phyloP scores from a whole-genome alignment of 2,329 filamentous ascomycete species.

The Emmonsiellopsis sp. region DNA sequence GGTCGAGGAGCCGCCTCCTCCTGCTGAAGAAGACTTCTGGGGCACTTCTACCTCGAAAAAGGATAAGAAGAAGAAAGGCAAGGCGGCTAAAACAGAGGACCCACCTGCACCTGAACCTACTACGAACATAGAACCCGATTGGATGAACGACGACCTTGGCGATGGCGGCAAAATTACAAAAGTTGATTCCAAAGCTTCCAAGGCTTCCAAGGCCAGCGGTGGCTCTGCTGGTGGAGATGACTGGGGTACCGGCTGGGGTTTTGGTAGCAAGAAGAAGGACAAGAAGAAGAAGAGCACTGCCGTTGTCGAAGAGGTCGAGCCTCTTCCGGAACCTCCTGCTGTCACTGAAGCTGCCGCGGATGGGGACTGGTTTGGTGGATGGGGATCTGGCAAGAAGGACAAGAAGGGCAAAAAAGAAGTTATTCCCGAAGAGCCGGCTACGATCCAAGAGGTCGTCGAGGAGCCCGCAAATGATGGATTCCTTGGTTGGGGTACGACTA shows the following conservation, averaged over 20 bases:
- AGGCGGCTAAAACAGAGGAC: slow-evolving; percentile 12
- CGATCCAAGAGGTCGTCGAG: slow-evolving; percentile 18
- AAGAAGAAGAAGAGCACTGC: slow-evolving; percentile 31
- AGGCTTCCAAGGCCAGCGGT: not conserved
- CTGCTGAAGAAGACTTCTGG: slow-evolving; percentile 24
- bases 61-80: slow-evolving; percentile 23
- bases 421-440: slow-evolving; percentile 27
- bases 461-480: not conserved
- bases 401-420: slow-evolving; percentile 41
- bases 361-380: slow-evolving; percentile 27
- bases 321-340: slow-evolving; percentile 21
- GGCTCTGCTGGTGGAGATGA: slow-evolving; percentile 11
- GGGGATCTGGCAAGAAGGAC: slow-evolving; percentile 18
- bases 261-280: slow-evolving; percentile 21
- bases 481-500: slow-evolving; percentile 2
- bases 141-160: slow-evolving; percentile 5
- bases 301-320: slow-evolving; percentile 18
- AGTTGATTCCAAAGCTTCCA: slow-evolving; percentile 18
- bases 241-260: slow-evolving; percentile 15
- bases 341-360: slow-evolving; percentile 24
- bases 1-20: slow-evolving; percentile 15
- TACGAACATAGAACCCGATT: slow-evolving; percentile 19
- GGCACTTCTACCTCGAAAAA: slow-evolving; percentile 18
- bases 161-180: slow-evolving; percentile 15
- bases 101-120: slow-evolving; percentile 4